Base-by-base conservation (phyloP, 2,329 filamentous ascomycete species). In the Madurella fahalii region DNA sequence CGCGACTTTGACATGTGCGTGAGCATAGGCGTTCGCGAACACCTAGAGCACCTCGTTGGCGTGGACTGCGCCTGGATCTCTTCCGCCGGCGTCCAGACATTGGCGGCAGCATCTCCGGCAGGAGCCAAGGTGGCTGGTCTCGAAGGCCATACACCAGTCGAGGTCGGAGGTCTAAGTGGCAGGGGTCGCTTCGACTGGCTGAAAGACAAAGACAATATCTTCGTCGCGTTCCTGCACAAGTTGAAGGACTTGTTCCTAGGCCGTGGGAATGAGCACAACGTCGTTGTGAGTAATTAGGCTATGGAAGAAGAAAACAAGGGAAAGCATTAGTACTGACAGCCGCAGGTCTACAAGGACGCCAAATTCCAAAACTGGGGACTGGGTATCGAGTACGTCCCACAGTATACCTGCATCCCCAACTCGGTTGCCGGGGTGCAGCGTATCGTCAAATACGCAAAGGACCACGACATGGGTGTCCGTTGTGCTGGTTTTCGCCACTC, bases 401-500 rank as follows among this genome's bases (percentile, higher is more conserved):
- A 61, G 15, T 69, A 66, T 47, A 76, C 74, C 0, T 75, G 71
- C 52, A 62, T 76, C 9, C 74, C 74, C 2, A 71, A 63, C 13
- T 75, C 71, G 0, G 65, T 72, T 5, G 63, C 68, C 9, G 74
- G 72, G 4, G 60, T 77, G 4, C 69, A 74, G 37, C 71, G 72
- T 32, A 65, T 76, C 32, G 69, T 77, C 37, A 65, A 64, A 34
- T 73, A 65, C 54, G 71, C 73, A 0, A 67, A 67, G 32, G 47
- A 51, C 3, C 62, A 71, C 25, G 62, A 66, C 1, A 66, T 71
- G 56, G 65, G 71, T 5, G 70, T 77, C 15, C 67, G 74, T 31
- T 73, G 70, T 37, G 67, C 68, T 2, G 74, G 74, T 1, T 77
- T 74, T 53, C 66, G 61, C 5, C 74, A 77, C 56, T 74, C 70